Percentiles rank a stretch among this genome's conserved stretches.
phyloP scores from a whole-genome alignment of 2,329 filamentous ascomycete species.

The Escovopsis weberi region DNA sequence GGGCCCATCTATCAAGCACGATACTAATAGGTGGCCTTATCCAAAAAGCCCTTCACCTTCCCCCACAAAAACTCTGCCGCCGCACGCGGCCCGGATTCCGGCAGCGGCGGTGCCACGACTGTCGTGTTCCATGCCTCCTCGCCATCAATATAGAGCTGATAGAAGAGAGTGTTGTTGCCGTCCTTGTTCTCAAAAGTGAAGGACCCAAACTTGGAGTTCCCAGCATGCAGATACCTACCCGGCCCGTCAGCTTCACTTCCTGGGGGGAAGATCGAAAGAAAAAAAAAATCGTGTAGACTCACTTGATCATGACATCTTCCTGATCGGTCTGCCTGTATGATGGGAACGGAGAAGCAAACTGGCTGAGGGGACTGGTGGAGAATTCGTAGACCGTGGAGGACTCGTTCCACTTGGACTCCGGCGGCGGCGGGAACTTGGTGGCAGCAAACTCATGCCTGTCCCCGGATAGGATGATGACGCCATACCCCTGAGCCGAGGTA shows the following conservation, averaged over 20 bases:
- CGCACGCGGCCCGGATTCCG: constrained; percentile 14
- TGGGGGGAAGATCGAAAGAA: too few relatives aligned
- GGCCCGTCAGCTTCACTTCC: constrained; percentile 2
- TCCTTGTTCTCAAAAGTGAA: constrained; percentile 56
- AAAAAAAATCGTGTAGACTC: constrained; percentile 22
- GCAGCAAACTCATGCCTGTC: constrained; percentile 97
- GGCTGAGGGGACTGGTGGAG: constrained; percentile 76
- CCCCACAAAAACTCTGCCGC: constrained; percentile 32
- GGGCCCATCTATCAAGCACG: not conserved
- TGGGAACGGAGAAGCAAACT: constrained; percentile 79
- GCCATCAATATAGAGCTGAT: constrained; percentile 72
- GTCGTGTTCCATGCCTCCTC: constrained; percentile 59
- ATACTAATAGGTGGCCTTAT: not conserved
- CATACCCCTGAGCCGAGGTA: constrained; percentile 56
- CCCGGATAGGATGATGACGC: constrained; percentile 73
- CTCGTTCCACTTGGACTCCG: constrained; percentile 45
- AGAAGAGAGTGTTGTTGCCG: constrained; percentile 57
- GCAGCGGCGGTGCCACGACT: constrained; percentile 27
- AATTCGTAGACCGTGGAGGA: constrained; percentile 71
- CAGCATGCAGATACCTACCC: constrained; percentile 58
- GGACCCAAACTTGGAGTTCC: constrained; percentile 73
- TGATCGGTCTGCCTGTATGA: constrained; percentile 73
- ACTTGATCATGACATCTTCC: constrained; percentile 76
- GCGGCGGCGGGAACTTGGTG: constrained; percentile 57
- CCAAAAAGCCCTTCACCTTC: constrained; percentile 9